Base-by-base conservation (phyloP, 75 land plant species). In the Pseudotsuga menziesii region DNA sequence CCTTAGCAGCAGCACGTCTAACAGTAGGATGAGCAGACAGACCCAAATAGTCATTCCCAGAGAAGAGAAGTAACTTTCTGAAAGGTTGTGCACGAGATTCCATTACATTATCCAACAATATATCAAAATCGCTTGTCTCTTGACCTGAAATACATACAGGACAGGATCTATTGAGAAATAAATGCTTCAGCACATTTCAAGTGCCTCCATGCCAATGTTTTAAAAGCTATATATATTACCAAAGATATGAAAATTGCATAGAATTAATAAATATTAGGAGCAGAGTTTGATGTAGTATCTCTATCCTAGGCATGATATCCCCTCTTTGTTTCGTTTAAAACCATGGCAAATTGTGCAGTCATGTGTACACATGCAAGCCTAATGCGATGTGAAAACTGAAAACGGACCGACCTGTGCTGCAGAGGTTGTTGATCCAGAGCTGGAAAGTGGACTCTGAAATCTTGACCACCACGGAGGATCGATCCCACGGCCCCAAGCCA, bases 21-120 rank as follows among this genome's bases (percentile, higher is more conserved):
- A 97, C 89, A 20, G 94, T 70, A 17, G 98, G 99, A 82, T 97
- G 99, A 12, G 90, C 81, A 56, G 96, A 91, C 75, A 97, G 87
- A 6, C 96, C 98, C 58, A 95, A 78, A 63, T 97, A 97, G 85
- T 97, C 99, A 79, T 97, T 97, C 73, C 98, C 96, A 19, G 99
- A 97, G 76, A 97, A 97, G n/a, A 92, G 85, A 39, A 91, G 76
- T 74, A 96, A 55, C 82, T 88, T 88, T 55, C 79, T 82, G 61
- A 75, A 74, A 26, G 64, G 57, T 48, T 60, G 74, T 61, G 71
- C 52, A 32, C 15, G 55, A 3, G 58, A 9, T 27, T 57, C 78
- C 20, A 63, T 27, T 23, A 75, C 77, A 26, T 82, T 22, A 62
- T 79, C 75, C 41, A 64, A 56, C 57, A 67, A 73, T 56, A 75